These are phyloP conservation scores for Solanum chilense DNA, from an alignment of 257 asterid genomes.

Conservation along the genomic window DNA sequence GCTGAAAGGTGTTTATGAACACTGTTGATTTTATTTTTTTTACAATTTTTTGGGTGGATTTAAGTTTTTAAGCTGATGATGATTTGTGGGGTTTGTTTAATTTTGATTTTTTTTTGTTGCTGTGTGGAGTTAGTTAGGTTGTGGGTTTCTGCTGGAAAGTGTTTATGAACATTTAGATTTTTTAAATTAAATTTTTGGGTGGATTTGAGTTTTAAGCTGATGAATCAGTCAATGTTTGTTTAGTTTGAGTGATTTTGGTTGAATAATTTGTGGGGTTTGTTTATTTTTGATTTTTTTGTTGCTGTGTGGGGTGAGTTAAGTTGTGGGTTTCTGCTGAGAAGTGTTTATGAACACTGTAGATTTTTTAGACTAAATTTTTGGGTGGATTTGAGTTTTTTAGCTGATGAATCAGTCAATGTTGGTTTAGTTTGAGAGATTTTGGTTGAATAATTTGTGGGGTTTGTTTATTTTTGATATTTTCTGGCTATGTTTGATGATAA, in stretches of 20 bases:
- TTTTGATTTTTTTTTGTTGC: too few species aligned
- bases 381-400: background rate
- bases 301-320: background rate
- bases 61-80: too few species aligned
- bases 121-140: too few species aligned
- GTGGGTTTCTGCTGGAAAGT: too few species aligned
- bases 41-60: background rate
- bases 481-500: background rate
- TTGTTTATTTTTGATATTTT: background rate
- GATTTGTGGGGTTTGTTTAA: too few species aligned
- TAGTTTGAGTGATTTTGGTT: background rate
- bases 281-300: background rate
- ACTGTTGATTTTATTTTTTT: background rate
- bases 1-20: too few species aligned
- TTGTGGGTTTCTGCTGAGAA: background rate
- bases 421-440: background rate
- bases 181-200: background rate
- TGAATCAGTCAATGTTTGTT: background rate
- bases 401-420: background rate
- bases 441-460: background rate
- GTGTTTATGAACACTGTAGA: background rate
- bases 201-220: background rate
- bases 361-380: background rate
- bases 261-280: background rate
- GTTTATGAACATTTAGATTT: too few species aligned